These are phyloP conservation scores for Tricholoma sp. DNA, from an alignment of 768 basidiomycete genomes.

Conservation along the genomic window DNA sequence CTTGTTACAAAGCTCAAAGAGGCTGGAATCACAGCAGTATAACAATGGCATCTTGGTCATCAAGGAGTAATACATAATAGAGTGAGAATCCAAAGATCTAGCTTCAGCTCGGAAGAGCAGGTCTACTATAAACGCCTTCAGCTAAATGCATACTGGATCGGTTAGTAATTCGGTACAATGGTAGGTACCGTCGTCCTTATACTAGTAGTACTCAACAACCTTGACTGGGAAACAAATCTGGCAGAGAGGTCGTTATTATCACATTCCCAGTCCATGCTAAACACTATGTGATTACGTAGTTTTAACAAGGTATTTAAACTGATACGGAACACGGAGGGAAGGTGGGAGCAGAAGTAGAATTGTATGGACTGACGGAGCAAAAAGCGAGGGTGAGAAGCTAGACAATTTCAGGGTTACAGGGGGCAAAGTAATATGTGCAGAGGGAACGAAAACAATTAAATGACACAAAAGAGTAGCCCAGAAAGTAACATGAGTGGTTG, in stretches of 20 bases:
- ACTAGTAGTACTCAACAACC: too few relatives aligned
- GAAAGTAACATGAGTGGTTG: neutral
- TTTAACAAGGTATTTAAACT: neutral
- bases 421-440: neutral
- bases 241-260: neutral
- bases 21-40: slow-evolving; percentile 56
- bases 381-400: neutral
- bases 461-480: neutral
- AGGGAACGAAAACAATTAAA: neutral
- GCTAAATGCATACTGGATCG: too few relatives aligned
- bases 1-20: slow-evolving; percentile 86
- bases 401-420: neutral
- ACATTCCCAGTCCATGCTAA: neutral
- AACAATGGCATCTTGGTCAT: neutral
- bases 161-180: too few relatives aligned
- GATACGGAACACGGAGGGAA: neutral
- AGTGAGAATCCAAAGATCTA: too few relatives aligned
- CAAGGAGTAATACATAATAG: too few relatives aligned
- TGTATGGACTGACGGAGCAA: neutral
- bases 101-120: too few relatives aligned
- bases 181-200: too few relatives aligned
- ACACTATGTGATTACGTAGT: neutral
- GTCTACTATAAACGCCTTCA: too few relatives aligned
- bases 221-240: too few relatives aligned
- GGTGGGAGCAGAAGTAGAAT: neutral